These are phyloP conservation scores for Phytophthora fragariae DNA, from an alignment of 352 stramenopile species.

Conservation along the genomic window DNA sequence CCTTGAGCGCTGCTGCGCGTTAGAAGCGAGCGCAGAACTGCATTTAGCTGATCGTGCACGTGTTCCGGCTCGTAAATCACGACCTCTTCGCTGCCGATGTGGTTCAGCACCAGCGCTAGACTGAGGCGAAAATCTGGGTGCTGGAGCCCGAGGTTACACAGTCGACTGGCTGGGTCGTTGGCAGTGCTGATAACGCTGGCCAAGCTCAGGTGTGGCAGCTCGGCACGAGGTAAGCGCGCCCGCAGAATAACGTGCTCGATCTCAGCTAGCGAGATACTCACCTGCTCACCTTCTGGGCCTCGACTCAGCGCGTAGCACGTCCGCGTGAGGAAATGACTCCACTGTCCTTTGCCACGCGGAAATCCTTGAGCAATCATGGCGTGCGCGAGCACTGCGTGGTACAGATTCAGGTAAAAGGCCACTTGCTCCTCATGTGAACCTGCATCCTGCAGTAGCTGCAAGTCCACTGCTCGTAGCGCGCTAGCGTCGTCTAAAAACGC, in stretches of 20 bases:
- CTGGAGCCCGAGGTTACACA: constrained; percentile 48
- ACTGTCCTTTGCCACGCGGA: constrained; percentile 63
- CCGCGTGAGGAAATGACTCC: constrained; percentile 59
- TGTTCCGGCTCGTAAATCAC: constrained; percentile 38
- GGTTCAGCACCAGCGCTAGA: constrained; percentile 75
- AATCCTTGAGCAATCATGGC: constrained; percentile 79
- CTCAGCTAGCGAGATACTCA: constrained; percentile 75
- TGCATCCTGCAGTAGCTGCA: constrained; percentile 48
- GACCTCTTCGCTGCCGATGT: constrained; percentile 29
- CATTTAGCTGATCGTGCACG: constrained; percentile 84
- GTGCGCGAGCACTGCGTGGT: constrained; percentile 78
- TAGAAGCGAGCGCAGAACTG: constrained; percentile 45
- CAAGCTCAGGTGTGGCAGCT: constrained; percentile 56
- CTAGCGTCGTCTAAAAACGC: constrained; percentile 80
- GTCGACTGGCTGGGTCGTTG: constrained; percentile 25
- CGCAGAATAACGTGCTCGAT: constrained; percentile 82
- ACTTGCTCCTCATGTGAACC: constrained; percentile 72
- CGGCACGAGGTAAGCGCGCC: constrained; percentile 53
- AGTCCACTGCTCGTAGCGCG: constrained; percentile 59
- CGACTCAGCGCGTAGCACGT: constrained; percentile 72
- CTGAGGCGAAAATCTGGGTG: constrained; percentile 85
- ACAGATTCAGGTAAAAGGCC: constrained; percentile 84
- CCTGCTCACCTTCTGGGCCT: constrained; percentile 33
- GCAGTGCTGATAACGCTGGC: constrained; percentile 27
- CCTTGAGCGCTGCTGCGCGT: constrained; percentile 33